Evolutionary conservation across 73 alveolate species (phyloP).

Genomic region (Paramecium tetraurelia): DNA sequence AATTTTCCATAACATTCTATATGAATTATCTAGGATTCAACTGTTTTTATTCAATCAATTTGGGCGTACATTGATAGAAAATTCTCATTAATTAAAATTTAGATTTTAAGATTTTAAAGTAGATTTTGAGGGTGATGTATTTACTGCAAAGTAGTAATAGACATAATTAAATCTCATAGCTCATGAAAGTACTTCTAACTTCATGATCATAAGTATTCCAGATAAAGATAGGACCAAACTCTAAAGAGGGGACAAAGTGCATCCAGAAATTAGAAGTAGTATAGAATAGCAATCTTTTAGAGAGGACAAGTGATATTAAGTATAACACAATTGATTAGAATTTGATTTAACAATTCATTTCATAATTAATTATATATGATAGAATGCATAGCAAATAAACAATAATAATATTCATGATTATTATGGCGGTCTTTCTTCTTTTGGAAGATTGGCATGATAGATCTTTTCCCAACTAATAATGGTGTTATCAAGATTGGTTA

Average conservation of each 20-base stretch:
- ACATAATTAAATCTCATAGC: neutral
- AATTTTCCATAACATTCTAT: neutral
- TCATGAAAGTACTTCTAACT: neutral
- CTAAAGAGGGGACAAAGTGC: neutral
- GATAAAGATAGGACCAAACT: neutral
- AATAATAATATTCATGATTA: neutral
- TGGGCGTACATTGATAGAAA: neutral
- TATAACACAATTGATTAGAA: neutral
- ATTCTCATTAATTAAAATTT: neutral
- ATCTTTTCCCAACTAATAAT: conserved; percentile 47
- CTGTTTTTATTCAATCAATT: neutral
- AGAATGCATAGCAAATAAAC: neutral
- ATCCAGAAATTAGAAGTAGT: neutral
- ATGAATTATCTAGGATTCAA: neutral
- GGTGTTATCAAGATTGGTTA: conserved; percentile 31
- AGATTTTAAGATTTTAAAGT: neutral
- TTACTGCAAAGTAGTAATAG: neutral
- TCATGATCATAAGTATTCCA: neutral
- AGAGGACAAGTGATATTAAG: neutral
- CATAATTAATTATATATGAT: neutral
- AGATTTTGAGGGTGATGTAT: neutral
- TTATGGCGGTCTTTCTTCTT: neutral
- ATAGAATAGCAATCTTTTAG: neutral
- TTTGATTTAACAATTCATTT: neutral
- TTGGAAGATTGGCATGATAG: conserved; percentile 27